phyloP scores from a whole-genome alignment of 2,329 filamentous ascomycete genomes.

The Leptographium wingfieldii region DNA sequence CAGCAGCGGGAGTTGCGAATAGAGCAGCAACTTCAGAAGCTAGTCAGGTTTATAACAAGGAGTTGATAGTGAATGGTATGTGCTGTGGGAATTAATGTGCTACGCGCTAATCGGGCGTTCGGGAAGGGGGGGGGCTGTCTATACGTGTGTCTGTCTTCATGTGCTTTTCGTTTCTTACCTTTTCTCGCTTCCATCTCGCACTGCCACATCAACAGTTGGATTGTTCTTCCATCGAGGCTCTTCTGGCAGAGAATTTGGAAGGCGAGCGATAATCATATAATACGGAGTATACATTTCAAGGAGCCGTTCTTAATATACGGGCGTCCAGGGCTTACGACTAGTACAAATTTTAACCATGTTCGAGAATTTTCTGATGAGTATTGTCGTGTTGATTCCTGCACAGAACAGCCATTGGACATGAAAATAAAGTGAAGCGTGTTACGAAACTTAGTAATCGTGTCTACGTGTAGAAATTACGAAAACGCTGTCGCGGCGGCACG shows the following conservation, averaged over 20 bases:
- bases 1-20: constrained; percentile 1
- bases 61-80: constrained; percentile 4
- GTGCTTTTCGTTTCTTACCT: background rate
- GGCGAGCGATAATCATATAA: constrained; percentile 4
- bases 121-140: background rate
- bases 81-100: background rate
- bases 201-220: constrained; percentile 1
- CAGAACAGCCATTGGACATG: too few species aligned
- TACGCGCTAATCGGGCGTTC: constrained; percentile 5
- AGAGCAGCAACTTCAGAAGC: constrained; percentile 5
- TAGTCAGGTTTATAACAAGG: constrained; percentile 7
- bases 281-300: constrained; percentile 10
- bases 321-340: background rate
- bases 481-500: background rate
- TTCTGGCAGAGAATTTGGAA: constrained; percentile 1
- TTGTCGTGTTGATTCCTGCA: too few species aligned
- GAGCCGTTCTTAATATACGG: background rate
- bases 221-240: background rate
- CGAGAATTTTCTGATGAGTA: background rate
- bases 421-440: too few species aligned
- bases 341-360: background rate
- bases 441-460: background rate
- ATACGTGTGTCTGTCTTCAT: background rate
- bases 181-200: background rate
- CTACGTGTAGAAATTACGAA: background rate